Conservation (phyloP, 495 filamentous ascomycete species). For the Hypoxylon crocopeplum region DNA sequence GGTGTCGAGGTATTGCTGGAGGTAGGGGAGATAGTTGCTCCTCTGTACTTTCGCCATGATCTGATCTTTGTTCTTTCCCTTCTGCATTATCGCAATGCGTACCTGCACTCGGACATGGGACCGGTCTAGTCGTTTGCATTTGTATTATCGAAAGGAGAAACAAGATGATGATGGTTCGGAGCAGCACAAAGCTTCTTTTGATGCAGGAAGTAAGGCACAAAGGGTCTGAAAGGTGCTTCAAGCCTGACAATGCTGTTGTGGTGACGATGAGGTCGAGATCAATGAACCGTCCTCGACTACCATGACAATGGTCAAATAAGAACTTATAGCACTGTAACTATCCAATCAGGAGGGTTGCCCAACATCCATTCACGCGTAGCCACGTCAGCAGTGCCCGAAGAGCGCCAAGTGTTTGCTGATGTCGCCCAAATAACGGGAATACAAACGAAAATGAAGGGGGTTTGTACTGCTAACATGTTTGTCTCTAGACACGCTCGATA, state of each 20-base stretch:
- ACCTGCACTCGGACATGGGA: neutral
- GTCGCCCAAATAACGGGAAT: too few species aligned
- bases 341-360: constrained; percentile 10
- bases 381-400: constrained; percentile 20
- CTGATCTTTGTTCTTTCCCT: constrained; percentile 6
- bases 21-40: constrained; percentile 37
- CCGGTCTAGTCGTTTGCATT: constrained; percentile 16
- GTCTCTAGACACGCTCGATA: too few species aligned
- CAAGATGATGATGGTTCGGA: neutral
- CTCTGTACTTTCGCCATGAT: constrained; percentile 21
- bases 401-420: constrained; percentile 13
- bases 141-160: constrained; percentile 18
- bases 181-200: constrained; percentile 15
- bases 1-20: constrained; percentile 32
- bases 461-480: too few species aligned
- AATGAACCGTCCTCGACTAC: constrained; percentile 4
- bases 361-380: constrained; percentile 18
- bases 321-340: neutral
- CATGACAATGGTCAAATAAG: constrained; percentile 18
- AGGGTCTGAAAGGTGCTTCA: constrained; percentile 2
- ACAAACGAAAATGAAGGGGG: too few species aligned
- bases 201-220: constrained; percentile 21
- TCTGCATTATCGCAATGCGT: constrained; percentile 1
- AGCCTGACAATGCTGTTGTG: constrained; percentile 25
- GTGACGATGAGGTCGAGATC: constrained; percentile 1